A percentile compares a stretch with the other conserved stretches of the same genome.
phyloP scores from a whole-genome alignment of 805 yeast species.

The Wickerhamomyces tratensis region DNA sequence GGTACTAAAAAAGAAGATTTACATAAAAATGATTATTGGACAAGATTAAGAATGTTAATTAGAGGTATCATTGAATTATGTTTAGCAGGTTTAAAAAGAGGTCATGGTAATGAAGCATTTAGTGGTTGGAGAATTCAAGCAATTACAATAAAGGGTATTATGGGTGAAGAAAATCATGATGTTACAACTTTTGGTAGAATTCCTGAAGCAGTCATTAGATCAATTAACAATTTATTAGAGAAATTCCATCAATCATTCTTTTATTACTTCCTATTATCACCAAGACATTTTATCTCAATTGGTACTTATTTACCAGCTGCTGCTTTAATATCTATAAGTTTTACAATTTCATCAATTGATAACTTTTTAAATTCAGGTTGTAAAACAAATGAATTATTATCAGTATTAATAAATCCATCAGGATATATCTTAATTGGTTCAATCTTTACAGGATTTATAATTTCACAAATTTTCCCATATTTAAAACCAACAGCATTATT shows the following conservation, averaged over 20 bases:
- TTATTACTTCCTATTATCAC: conserved; percentile 76
- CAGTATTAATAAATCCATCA: conserved; percentile 15
- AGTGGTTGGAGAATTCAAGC: conserved; percentile 97
- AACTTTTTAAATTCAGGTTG: conserved; percentile 31
- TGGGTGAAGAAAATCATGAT: conserved; percentile 51
- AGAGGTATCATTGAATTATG: conserved; percentile 64
- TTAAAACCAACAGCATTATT: conserved; percentile 7
- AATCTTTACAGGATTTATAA: conserved; percentile 18
- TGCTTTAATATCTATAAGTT: conserved; percentile 57
- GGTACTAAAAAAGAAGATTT: conserved; percentile 38
- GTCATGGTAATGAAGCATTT: conserved; percentile 80
- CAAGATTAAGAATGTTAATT: conserved; percentile 48
- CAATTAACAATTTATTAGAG: conserved; percentile 85
- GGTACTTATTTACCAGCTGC: conserved; percentile 91
- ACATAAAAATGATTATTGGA: conserved; percentile 35
- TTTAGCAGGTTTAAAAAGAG: conserved; percentile 53
- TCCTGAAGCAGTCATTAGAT: conserved; percentile 77
- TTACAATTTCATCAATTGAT: conserved; percentile 58
- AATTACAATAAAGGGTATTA: conserved; percentile 64
- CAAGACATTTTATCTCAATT: conserved; percentile 77
- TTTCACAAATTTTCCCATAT: conserved; percentile 11
- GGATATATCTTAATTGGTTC: conserved; percentile 23
- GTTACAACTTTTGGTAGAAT: conserved; percentile 89
- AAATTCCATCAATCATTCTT: conserved; percentile 96
- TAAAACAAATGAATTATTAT: conserved; percentile 11